Base-by-base conservation (phyloP, 768 basidiomycete species). In the Kwoniella bestiolae region DNA sequence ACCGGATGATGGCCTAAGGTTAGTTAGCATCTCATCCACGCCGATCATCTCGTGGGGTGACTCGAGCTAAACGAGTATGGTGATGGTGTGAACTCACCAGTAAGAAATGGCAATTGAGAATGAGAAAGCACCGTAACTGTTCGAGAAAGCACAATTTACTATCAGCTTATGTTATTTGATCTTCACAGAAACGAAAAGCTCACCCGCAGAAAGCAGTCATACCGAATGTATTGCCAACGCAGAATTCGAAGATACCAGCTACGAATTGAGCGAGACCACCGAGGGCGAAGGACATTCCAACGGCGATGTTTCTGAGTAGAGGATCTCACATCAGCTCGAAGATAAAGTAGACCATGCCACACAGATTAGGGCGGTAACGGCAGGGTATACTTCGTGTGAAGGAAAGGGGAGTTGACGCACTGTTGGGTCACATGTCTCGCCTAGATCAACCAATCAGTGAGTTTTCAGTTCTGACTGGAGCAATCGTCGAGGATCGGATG, bases 171-270 rank as follows among this genome's bases (percentile, higher is more conserved):
- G 18, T 18, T 8, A 1, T 11, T 3, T 5, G 11, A 56, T 34
- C 0, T 3, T n/a, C 5, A 18, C 26, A 28, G 2, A 5, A 3
- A 2, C 11, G 38, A 11, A 8, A 2, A 44, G 38, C 60, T 51
- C 25, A 61, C 60, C 60, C 60, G 60, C 60, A 61, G 60, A 61
- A 61, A 18, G 60, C 60, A 16, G 60, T 61, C 60, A 61, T 61
- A 25, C 60, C 60, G 26, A 61, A 61, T 3, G 60, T 61, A 34
- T 61, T 61, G 25, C 60, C 60, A 35, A 61, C 60, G 60, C 60
- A 61, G 60, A 61, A 61, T 31, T 61, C 60, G 50, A 61, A 61
- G 35, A 61, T 61, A n/a, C 60, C 60, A 11, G 60, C 60, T 23
- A 61, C 60, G 50, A 61, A 61, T 32, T 61, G 60, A 52, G 60